Base-by-base conservation (phyloP, 352 stramenopile species). In the Saprolegnia parasitica region DNA sequence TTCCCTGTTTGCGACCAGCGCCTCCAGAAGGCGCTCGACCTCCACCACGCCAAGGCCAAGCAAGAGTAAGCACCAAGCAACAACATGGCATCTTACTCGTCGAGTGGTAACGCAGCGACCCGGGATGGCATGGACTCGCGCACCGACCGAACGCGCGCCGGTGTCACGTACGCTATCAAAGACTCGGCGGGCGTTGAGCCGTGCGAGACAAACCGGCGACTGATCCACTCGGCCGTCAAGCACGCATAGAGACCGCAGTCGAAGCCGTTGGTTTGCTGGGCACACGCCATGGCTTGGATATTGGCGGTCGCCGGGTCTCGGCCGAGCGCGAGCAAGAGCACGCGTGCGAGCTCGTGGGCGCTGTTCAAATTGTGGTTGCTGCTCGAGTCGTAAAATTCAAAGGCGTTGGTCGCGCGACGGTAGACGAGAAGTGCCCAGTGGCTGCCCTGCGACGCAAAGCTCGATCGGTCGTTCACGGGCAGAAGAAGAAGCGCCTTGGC, bases 161-260 rank as follows among this genome's bases (percentile, higher is more conserved):
- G 81, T 0, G 80, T 91, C 13, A 77, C 79, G 63, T 85, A 87
- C 39, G 76, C 75, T 3, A 68, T n/a, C n/a, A 91, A 54, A 20
- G 55, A 61, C 42, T 55, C 32, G 8, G 29, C 15, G 35, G 47
- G 13, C 54, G 32, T 24, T 68, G 50, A 13, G 58, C 18, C 20
- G 70, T 65, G 32, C 82, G 62, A 61, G 78, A 66, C n/a, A 16
- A 16, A 60, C 13, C 52, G 52, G 13, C 11, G 5, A 68, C 72
- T 26, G 73, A 85, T 24, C 42, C 77, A 92, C 60, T 93, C 84
- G 29, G 86, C 81, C 40, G 83, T 61, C 1, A 86, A 42, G 47
- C 92, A 77, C 64, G 91, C 84, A 66, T 89, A 93, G 77, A 93
- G 79, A 39, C 86, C 86, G 67, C 86, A 95, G 71, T 95, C 84